Base-by-base conservation (phyloP, 2,329 filamentous ascomycete species). In the Hansfordia pulvinata region DNA sequence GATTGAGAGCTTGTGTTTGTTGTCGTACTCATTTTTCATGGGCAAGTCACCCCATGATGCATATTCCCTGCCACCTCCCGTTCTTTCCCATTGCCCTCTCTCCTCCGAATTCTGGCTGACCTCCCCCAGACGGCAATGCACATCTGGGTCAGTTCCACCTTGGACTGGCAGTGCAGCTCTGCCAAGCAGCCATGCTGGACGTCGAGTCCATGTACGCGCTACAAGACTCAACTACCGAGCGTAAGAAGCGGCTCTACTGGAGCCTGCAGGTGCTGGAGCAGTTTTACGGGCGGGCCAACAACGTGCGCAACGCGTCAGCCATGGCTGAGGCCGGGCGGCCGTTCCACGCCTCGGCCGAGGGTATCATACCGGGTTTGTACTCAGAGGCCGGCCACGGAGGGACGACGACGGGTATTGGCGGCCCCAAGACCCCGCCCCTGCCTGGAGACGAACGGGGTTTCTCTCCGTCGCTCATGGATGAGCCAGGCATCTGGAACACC, bases 201-300 rank as follows among this genome's bases (percentile, higher is more conserved):
- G 36, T 58, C 0, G 50, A 56, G 23, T 48, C 52, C 0, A 41
- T 46, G 0, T 63, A 63, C 23, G 37, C 37, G 1, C 27, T 39
- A 3, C 45, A 53, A 6, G 52, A 54, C 19, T 41, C 47, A 1
- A 37, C 35, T 2, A 35, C 42, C 0, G 57, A 66, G 27, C 52
- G 60, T 8, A 64, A 64, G 38, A 62, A 56, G 36, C 41, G 58
- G 3, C 42, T 65, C 0, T 66, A 65, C 17, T 66, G 62, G 62
- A 65, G 60, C 28, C 44, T 66, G 0, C 58, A 65, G 27, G 39
- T 61, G 2, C 52, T 66, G 0, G 60, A 66, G 28, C 60, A 64
- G 26, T 56, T 50, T 1, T 64, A 65, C 21, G 62, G 62, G 2
- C 52, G 56, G 6, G 59, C 63, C 23, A 52, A 47, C 4, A 56